Base-by-base conservation (phyloP, 176 grass and related monocot genomes). In the Ampelocalamus luodianensis region DNA sequence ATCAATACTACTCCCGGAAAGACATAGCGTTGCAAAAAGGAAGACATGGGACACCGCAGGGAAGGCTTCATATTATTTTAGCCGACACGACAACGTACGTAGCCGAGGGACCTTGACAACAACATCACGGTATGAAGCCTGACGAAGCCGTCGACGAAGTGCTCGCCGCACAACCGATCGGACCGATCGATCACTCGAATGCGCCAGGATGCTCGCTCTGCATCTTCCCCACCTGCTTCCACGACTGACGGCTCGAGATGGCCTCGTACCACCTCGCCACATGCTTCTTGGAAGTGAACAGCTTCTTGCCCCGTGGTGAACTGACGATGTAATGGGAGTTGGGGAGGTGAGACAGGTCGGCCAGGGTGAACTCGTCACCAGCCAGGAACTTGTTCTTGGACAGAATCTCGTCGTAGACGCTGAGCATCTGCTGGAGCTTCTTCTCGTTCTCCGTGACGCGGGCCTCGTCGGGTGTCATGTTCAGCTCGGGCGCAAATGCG, bases 291-390 rank as follows among this genome's bases (percentile, higher is more conserved):
- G 83, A 77, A 62, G 74, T 78, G 86, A 98, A 93, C 17, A 98
- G 87, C 87, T 93, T 90, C 59, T 82, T 63, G 9, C 95, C 93
- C 72, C 63, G 80, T 10, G 72, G 81, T 63, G 54, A 87, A 65
- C 44, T 78, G 72, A 84, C 78, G 56, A 98, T 90, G 88, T 95
- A 93, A 78, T 98, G 89, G 17, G 93, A 86, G 82, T 74, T 93
- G 1, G 95, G 95, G 14, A 98, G 81, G 87, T 94, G 89, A n/a
- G 92, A 91, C 6, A 94, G 87, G 81, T 94, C 92, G 32, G 92
- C 89, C 2, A 92, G 84, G n/a, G 89, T 91, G 90, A 94, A 94
- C 0, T 87, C 87, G 54, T 85, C 85, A 16, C 92, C 92, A 9
- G 87, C 68, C 24, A 94, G 78, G 89, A 61, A 94, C 24, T 51